Base-by-base conservation (phyloP, 1,284 basidiomycete species). In the Ceratobasidium sp. region DNA sequence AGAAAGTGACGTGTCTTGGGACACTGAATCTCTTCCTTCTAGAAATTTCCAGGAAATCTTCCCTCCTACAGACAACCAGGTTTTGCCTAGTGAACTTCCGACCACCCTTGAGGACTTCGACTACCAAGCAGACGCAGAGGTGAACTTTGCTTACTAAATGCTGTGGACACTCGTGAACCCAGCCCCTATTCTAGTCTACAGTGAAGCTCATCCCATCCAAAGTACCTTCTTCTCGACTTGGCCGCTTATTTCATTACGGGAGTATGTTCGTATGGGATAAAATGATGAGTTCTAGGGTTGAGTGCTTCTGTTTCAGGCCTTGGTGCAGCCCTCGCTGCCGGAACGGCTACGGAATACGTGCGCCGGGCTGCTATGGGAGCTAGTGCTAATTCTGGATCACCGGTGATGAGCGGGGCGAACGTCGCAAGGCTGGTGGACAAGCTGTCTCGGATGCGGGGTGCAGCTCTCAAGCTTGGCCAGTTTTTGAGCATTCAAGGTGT, bases 401-500 rank as follows among this genome's bases (percentile, higher is more conserved):
- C 96, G 4, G 92, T 98, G 84, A 90, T 97, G 90, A 94, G 93
- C 1, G 95, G 97, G 83, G 91, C 93, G 1, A 98, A 99, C 83
- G 89, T 99, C 73, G 91, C 92, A 69, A 90, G 97, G 1, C 88
- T 99, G 0, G 97, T 99, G 0, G 92, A 93, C 10, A 98, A 98
- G 82, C 88, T 99, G 18, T 94, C 95, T 0, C 91, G 93, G 81
- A 99, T 99, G 97, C 89, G 97, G 23, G 97, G 97, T 0, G 97
- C 98, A 0, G 98, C 97, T 0, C 87, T 99, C 78, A 99, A 99
- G 86, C 86, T 99, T 1, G 97, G 97, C 0, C 98, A 99, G 83
- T 99, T 99, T 83, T 89, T 99, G 88, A 97, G 95, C 82, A 99
- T 99, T 54, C 97, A 99, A 89, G 96, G 96, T 95, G 50, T 57